Evolutionary conservation across 257 asterid species (phyloP).

Genomic region (Hygrophila difformis): DNA sequence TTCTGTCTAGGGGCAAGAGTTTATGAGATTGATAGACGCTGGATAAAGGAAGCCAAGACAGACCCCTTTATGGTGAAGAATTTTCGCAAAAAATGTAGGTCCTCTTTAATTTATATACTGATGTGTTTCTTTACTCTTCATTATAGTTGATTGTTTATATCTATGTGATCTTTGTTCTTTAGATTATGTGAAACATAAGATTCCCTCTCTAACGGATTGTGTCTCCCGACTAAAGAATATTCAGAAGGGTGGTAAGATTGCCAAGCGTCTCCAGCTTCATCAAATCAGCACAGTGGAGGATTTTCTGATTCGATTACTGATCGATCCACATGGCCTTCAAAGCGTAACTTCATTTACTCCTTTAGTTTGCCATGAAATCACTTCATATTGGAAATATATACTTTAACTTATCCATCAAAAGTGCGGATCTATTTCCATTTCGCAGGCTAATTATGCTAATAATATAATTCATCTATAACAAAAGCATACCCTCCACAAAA

Average conservation of each 20-base stretch:
- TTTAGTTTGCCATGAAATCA: no score
- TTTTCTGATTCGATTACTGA: slow-evolving; percentile 37
- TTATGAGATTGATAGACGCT: slow-evolving; percentile 6
- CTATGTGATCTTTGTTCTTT: slow-evolving; percentile 13
- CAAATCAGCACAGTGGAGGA: slow-evolving; percentile 35
- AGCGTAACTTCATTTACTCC: no score
- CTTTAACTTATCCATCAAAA: no score
- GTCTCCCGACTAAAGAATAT: slow-evolving; percentile 32
- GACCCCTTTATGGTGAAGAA: slow-evolving; percentile 29
- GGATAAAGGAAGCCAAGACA: slow-evolving; percentile 34
- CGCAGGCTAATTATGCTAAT: no score
- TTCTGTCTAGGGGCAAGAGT: slow-evolving; percentile 39
- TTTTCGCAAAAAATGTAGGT: slow-evolving; percentile 33
- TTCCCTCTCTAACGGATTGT: slow-evolving; percentile 37
- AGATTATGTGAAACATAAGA: slow-evolving; percentile 35
- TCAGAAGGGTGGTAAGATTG: slow-evolving; percentile 16
- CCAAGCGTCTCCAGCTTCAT: slow-evolving; percentile 18
- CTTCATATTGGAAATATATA: no score
- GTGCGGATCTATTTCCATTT: no score
- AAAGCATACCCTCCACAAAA: no score
- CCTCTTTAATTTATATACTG: background rate
- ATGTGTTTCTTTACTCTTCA: no score
- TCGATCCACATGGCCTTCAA: slow-evolving; percentile 32
- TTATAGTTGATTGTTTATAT: slow-evolving; percentile 5
- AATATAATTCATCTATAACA: no score